Percentiles rank a stretch among this genome's conserved stretches.
Evolutionary conservation across 176 grass and related monocot genomes (phyloP).

Genomic region (Musa schizocarpa): DNA sequence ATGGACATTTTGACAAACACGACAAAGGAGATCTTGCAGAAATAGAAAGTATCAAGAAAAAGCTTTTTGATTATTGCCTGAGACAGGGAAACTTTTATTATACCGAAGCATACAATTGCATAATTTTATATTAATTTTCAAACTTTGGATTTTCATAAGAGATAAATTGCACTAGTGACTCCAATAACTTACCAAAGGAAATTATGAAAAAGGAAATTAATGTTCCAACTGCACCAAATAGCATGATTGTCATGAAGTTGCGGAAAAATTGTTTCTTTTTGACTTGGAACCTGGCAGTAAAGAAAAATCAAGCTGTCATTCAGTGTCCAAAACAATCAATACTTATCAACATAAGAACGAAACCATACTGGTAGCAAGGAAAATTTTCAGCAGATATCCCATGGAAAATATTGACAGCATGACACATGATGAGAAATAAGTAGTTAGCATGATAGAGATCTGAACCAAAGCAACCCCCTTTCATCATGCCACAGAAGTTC

Average conservation of each 20-base stretch:
- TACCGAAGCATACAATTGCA: neutral
- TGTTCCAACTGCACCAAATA: constrained; percentile 89
- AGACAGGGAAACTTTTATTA: neutral
- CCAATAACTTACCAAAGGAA: constrained; percentile 49
- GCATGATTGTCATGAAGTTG: constrained; percentile 95
- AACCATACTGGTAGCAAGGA: neutral
- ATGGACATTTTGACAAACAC: neutral
- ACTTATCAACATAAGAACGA: neutral
- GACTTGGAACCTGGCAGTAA: constrained; percentile 75
- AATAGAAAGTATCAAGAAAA: too few species aligned
- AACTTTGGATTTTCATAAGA: neutral
- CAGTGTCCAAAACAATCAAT: too few species aligned
- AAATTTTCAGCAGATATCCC: neutral
- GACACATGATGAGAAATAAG: too few species aligned
- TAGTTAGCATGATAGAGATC: too few species aligned
- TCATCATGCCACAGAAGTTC: too few species aligned
- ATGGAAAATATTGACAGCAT: too few species aligned
- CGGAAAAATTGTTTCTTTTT: constrained; percentile 99
- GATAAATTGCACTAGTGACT: neutral
- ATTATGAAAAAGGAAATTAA: constrained; percentile 95
- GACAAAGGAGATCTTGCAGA: neutral
- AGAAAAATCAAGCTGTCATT: neutral
- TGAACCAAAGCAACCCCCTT: too few species aligned
- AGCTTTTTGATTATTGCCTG: too few species aligned
- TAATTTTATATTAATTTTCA: neutral